Conservation (phyloP, 176 grass and related monocot species). For the Oryza nivara region DNA sequence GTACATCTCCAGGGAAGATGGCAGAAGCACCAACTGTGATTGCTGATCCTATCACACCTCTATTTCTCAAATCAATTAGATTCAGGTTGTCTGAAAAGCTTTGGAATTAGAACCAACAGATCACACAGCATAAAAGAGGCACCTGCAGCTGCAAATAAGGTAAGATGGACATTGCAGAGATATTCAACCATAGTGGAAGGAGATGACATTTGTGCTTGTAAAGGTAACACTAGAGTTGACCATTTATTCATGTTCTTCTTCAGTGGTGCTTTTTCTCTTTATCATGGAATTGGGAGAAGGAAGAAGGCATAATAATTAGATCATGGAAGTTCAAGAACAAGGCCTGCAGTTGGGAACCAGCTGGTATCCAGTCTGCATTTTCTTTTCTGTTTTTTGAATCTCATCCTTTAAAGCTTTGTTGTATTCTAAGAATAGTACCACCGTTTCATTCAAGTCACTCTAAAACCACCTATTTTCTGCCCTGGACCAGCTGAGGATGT, state of each 20-base stretch:
- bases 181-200: constrained; percentile 13
- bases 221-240: background rate
- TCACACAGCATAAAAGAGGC: background rate
- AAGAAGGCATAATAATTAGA: background rate
- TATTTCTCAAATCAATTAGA: background rate
- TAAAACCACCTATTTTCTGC: background rate
- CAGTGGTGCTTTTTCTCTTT: background rate
- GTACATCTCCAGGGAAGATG: constrained; percentile 33
- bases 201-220: background rate
- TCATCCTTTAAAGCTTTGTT: background rate
- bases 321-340: background rate
- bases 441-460: background rate
- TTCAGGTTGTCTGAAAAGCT: background rate
- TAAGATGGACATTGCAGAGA: constrained; percentile 6
- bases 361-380: background rate
- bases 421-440: background rate
- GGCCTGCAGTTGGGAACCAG: background rate
- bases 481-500: background rate
- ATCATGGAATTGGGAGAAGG: background rate
- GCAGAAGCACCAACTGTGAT: background rate
- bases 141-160: background rate
- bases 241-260: background rate
- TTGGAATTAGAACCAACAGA: background rate
- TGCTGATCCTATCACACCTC: background rate
- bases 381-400: background rate